Base-by-base conservation (phyloP, 352 stramenopile genomes). In the Globisporangium cylindrosporum region DNA sequence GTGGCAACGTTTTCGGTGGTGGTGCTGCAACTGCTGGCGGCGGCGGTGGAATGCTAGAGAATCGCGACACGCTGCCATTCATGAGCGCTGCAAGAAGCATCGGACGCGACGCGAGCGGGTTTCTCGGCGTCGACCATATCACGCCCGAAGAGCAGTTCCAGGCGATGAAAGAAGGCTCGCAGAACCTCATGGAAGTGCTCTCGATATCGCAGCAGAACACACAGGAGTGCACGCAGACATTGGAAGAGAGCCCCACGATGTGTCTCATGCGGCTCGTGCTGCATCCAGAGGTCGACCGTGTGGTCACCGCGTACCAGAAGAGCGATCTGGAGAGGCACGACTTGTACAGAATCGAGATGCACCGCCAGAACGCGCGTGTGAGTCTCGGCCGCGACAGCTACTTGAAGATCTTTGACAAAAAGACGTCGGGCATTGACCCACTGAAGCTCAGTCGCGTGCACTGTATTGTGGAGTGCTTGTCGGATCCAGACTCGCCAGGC, bases 141-240 rank as follows among this genome's bases (percentile, higher is more conserved):
- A 79, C 73, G 25, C 62, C 73, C 7, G 73, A 77, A 55, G 75
- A 78, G 22, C 64, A 73, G 51, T 75, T 67, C 58, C 66, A 79
- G 48, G 84, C 86, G 61, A 62, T 74, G 48, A 76, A 76, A 27
- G 74, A 78, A 67, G 68, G 77, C 65, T 92, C 84, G 55, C 82
- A 92, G 70, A 84, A 81, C 20, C 66, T 90, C 22, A 70, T 92
- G 73, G 82, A 92, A 58, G 72, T 72, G 38, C 79, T 92, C 54
- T 88, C 79, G 60, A 89, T 92, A 62, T 91, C 84, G 12, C 82
- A 92, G 66, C 71, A 91, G 66, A 89, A 90, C 67, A 92, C 84
- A 10, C 82, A 92, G 43, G 82, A 91, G 63, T 91, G 77, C 66
- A 90, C 84, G 48, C 84, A 91, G 65, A 88, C 81, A 55, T 64